These are phyloP conservation scores for Castanospermum australe DNA, from an alignment of 306 rosid genomes.

Conservation along the genomic window DNA sequence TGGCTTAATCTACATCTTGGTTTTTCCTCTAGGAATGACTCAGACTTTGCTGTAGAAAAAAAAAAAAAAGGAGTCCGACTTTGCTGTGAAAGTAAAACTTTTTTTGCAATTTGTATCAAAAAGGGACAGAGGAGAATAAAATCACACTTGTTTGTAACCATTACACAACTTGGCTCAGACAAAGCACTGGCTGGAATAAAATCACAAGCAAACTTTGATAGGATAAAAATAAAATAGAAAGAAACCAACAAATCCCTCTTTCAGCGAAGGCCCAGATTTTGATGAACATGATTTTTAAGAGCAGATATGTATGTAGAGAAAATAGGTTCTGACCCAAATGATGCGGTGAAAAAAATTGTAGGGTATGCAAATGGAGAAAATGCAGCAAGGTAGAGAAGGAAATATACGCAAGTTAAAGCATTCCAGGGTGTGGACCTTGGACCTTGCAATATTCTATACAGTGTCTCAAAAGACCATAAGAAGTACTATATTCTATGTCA, in stretches of 20 bases:
- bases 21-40: slow-evolving; percentile 26
- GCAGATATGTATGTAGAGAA: not conserved
- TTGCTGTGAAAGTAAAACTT: not conserved
- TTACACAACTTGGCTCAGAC: not conserved
- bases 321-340: not conserved
- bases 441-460: not conserved
- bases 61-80: no score
- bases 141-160: not conserved
- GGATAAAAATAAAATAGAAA: not conserved
- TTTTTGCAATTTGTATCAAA: not conserved
- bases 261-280: not conserved
- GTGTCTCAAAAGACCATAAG: not conserved
- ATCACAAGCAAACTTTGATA: not conserved
- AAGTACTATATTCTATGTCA: not conserved
- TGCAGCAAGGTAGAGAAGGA: no score
- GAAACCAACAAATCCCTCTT: not conserved
- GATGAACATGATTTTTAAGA: not conserved
- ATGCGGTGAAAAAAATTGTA: not conserved
- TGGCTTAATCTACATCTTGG: slow-evolving; percentile 16
- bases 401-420: not conserved
- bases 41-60: no score
- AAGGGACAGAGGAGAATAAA: not conserved
- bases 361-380: not conserved
- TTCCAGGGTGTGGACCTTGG: not conserved
- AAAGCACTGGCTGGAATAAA: not conserved